These are phyloP conservation scores for Bacidia gigantensis DNA, from an alignment of 495 filamentous ascomycete genomes.

Conservation along the genomic window DNA sequence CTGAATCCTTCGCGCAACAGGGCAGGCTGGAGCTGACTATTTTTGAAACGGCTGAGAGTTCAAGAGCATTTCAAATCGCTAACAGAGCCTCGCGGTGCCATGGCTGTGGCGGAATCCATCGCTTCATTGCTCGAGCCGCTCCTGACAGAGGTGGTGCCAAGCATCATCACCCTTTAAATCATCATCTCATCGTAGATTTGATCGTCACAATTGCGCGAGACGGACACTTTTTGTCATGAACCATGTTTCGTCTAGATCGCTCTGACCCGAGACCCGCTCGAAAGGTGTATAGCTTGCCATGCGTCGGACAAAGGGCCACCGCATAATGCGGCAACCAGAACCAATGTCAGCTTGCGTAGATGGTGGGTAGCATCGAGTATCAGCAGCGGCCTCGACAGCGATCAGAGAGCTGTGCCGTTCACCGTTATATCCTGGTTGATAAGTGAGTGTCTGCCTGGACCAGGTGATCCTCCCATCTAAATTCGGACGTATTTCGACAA, in stretches of 20 bases:
- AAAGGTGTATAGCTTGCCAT: not conserved
- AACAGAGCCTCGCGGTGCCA: not conserved
- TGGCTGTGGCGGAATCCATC: not conserved
- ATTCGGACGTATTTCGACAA: not conserved
- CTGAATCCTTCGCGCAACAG: not conserved
- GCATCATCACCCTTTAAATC: not conserved
- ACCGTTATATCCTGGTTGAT: not conserved
- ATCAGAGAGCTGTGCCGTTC: not conserved
- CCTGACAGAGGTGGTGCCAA: not conserved
- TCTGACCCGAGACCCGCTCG: not conserved
- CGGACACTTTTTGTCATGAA: not conserved
- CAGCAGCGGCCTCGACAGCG: not conserved
- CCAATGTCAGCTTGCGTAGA: not conserved
- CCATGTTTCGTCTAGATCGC: not conserved
- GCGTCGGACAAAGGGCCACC: not conserved
- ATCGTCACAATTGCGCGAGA: not conserved
- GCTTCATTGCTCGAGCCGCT: not conserved
- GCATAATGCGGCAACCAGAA: not conserved
- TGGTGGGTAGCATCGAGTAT: not conserved
- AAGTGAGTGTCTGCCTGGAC: not conserved
- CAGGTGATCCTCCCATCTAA: not conserved
- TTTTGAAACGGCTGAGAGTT: not conserved
- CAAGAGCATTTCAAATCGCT: not conserved
- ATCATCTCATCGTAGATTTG: not conserved
- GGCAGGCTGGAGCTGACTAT: not conserved